Conservation (phyloP, 345 rosid species). For the Lenwebbia sp. region DNA sequence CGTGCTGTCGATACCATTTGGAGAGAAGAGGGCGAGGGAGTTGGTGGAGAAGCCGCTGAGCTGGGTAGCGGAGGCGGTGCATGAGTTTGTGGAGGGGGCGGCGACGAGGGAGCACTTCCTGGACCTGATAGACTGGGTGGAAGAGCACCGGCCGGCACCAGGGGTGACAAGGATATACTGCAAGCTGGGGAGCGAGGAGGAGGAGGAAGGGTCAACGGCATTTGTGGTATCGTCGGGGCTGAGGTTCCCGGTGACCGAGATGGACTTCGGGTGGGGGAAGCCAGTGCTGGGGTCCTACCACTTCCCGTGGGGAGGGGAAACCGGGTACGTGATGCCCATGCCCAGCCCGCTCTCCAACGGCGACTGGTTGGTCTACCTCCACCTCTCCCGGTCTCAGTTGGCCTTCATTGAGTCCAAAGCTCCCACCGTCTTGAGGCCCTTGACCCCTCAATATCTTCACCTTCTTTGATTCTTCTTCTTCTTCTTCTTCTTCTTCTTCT, state of each 20-base stretch:
- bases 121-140: conserved; percentile 74
- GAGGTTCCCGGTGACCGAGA: conserved; percentile 29
- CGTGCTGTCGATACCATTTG: conserved; percentile 56
- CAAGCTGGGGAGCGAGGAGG: conserved; percentile 6
- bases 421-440: conserved; percentile 15
- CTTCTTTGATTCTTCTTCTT: background rate
- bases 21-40: conserved; percentile 21
- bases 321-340: conserved; percentile 70
- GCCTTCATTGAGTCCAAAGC: conserved; percentile 22
- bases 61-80: conserved; percentile 50
- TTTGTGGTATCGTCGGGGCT: conserved; percentile 75
- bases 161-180: conserved; percentile 41
- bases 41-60: conserved; percentile 31
- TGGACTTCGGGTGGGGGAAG: conserved; percentile 55
- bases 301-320: conserved; percentile 40
- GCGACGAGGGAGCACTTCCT: conserved; percentile 54
- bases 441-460: conserved; percentile 16
- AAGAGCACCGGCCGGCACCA: conserved; percentile 44
- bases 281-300: conserved; percentile 50
- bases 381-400: conserved; percentile 16
- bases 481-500: background rate
- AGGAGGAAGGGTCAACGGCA: conserved; percentile 33
- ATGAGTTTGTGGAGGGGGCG: conserved; percentile 23
- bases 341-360: conserved; percentile 35
- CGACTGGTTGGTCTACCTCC: conserved; percentile 59